Evolutionary conservation across 495 filamentous ascomycete species (phyloP), one percentile per base, ranked within the genome.

Genomic region (Aspergillus incahuasiensis): DNA sequence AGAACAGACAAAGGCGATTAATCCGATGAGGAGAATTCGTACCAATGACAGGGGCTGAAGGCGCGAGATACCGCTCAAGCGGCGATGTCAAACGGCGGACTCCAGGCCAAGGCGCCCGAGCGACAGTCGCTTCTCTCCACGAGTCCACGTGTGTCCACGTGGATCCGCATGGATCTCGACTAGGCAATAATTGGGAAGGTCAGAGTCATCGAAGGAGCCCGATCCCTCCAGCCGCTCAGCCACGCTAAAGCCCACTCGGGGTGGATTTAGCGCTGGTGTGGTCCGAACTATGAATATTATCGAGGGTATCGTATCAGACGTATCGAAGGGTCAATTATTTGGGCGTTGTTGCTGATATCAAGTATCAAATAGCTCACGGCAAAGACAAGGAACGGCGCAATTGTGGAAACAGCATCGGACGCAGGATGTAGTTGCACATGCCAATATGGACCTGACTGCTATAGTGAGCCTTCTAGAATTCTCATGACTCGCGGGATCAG

Each of bases 91-190:
- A 60, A 52, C 57, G 39, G 38, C 41, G 25, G 43, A 47, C 44
- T 19, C 22, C 43, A 58, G 41, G 46, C 52, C 47, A 55, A 58
- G 52, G 50, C 51, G 55, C 53, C 44, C 41, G 43, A 58, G 48
- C 52, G 38, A 50, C 51, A 44, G 48, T 52, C 50, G 47, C 51
- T 61, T 58, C 65, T 57, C 66, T 65, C 70, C 67, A 71, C 70
- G 67, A 69, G 70, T 65, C 70, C 68, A 71, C 70, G 67, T 71
- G 70, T 63, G 62, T 66, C 62, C 70, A 73, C 70, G 70, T 73
- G 70, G 65, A 60, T 64, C 67, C 54, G 67, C 68, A 72, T 72
- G 68, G 68, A 57, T 64, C 61, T 60, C 54, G 61, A 8, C 61
- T 61, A 61, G 61, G 49, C 60, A 57, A 63, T 62, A 61, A 63